These are phyloP conservation scores for Pharus latifolius DNA, from an alignment of 176 grass and related monocot species.

Conservation along the genomic window DNA sequence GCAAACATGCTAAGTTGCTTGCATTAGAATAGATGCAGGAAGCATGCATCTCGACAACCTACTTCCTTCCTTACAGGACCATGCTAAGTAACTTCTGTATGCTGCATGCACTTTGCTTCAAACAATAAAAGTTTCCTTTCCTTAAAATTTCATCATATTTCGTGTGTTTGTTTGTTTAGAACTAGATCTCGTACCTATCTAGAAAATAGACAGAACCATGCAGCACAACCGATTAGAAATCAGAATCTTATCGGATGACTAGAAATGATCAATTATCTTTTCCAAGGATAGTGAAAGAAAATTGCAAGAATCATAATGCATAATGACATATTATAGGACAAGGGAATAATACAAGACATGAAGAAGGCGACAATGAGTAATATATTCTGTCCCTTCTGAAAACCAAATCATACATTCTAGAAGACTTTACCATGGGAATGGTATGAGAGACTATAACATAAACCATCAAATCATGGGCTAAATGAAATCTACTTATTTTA, in stretches of 20 bases:
- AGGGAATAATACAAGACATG: not conserved
- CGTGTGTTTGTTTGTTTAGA: not conserved
- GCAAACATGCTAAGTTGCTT: slow-evolving; percentile 34
- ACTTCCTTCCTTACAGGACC: slow-evolving; percentile 12
- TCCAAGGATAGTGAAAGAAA: not conserved
- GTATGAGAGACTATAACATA: not conserved
- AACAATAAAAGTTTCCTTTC: slow-evolving; percentile 17
- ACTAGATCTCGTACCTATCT: not conserved
- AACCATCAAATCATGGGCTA: not conserved
- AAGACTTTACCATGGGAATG: not conserved
- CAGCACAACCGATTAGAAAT: not conserved
- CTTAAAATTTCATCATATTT: not conserved
- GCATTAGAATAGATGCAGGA: slow-evolving; percentile 36
- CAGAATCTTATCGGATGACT: no score
- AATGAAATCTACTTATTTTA: not conserved
- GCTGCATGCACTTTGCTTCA: slow-evolving; percentile 22
- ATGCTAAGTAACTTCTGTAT: not conserved
- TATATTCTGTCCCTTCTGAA: not conserved
- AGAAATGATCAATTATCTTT: no score
- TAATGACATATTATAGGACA: no score
- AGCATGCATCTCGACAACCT: slow-evolving; percentile 6
- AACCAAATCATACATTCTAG: not conserved
- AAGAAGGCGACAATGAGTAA: not conserved
- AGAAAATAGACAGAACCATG: not conserved
- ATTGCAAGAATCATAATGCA: no score